Conservation (phyloP, 2,329 filamentous ascomycete species). For the Emmonsiellopsis sp. region DNA sequence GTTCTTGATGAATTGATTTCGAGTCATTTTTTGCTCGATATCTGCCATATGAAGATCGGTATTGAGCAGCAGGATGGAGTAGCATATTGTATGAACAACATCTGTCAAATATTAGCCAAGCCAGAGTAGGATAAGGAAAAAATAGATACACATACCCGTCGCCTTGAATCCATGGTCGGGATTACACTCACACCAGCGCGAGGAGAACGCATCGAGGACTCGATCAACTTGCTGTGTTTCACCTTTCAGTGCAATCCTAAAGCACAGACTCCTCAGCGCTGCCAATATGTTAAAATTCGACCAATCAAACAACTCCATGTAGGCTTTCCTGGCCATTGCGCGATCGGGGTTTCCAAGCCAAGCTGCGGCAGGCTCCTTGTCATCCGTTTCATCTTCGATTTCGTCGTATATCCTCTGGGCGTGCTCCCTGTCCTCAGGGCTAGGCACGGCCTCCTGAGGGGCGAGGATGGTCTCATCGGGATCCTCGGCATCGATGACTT, state of each 20-base stretch:
- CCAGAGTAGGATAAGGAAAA: not conserved
- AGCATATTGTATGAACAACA: conserved; percentile 94
- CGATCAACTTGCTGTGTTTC: conserved; percentile 97
- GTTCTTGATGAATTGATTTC: conserved; percentile 89
- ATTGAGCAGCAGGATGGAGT: conserved; percentile 89
- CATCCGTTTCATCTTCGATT: conserved; percentile 64
- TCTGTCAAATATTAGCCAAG: conserved; percentile 42
- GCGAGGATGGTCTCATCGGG: conserved; percentile 1
- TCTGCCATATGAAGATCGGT: conserved; percentile 93
- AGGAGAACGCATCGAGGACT: conserved; percentile 80
- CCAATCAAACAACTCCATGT: conserved; percentile 91
- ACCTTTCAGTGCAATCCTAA: conserved; percentile 69
- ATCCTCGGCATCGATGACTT: conserved; percentile 8
- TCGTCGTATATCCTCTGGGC: conserved; percentile 79
- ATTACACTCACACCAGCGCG: conserved; percentile 89
- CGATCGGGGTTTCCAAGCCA: conserved; percentile 65
- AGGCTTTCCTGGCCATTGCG: conserved; percentile 55
- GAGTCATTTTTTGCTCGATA: conserved; percentile 94
- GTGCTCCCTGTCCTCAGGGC: conserved; percentile 63
- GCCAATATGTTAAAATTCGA: conserved; percentile 67
- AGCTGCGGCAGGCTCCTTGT: conserved; percentile 69
- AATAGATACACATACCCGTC: conserved; percentile 48
- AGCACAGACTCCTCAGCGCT: conserved; percentile 71
- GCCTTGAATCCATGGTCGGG: conserved; percentile 87
- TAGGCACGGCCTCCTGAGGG: conserved; percentile 21